Evolutionary conservation across 768 basidiomycete species (phyloP).

Genomic region (Naematelia aurantialba): DNA sequence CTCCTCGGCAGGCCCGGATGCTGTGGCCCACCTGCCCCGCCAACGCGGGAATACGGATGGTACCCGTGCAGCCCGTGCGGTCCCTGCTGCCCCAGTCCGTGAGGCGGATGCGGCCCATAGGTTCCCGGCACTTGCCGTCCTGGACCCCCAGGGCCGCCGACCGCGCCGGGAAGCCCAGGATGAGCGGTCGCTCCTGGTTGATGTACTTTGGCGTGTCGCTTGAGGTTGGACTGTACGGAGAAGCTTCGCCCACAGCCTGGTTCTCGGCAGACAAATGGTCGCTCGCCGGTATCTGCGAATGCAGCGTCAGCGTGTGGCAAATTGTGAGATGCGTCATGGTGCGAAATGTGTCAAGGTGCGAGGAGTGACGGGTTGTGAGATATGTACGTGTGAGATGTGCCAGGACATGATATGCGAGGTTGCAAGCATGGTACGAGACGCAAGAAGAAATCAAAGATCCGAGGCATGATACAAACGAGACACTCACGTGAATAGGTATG

Average conservation of each 20-base stretch:
- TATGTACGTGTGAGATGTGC: no score
- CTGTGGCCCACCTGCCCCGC: background rate
- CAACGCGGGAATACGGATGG: background rate
- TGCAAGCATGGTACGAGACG: no score
- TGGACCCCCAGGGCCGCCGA: background rate
- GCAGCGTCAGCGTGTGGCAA: background rate
- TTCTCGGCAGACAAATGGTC: constrained; percentile 45
- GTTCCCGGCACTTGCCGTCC: background rate
- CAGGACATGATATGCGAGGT: no score
- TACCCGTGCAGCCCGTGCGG: background rate
- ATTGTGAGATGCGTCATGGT: background rate
- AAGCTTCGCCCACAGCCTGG: constrained; percentile 42
- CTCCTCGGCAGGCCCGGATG: background rate
- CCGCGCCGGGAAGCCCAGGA: background rate
- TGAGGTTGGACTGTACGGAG: constrained; percentile 48
- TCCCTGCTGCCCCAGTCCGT: background rate
- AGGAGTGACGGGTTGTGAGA: no score
- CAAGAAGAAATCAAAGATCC: no score
- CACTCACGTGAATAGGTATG: constrained; percentile 49
- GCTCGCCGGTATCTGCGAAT: constrained; percentile 44
- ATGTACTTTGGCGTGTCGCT: constrained; percentile 48
- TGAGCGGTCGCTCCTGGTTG: constrained; percentile 17
- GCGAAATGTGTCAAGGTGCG: background rate
- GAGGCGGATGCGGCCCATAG: background rate
- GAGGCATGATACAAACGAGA: background rate